Evolutionary conservation across 345 rosid genomes (phyloP).

Genomic region (Sisymbrium altissimum): DNA sequence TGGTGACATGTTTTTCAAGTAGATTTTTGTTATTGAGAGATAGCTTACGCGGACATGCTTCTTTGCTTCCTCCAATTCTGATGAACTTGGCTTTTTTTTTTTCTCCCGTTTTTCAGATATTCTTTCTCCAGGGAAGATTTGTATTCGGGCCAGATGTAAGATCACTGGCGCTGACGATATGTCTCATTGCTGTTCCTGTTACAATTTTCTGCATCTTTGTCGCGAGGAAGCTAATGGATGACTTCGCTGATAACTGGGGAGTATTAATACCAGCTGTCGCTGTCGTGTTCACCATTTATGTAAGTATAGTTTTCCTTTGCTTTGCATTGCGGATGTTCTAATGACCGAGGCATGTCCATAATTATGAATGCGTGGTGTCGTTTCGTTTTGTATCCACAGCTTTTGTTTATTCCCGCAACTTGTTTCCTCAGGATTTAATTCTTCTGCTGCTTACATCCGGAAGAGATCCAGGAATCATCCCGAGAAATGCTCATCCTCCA

Average conservation of each 20-base stretch:
- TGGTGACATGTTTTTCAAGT: not conserved
- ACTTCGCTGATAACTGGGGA: constrained; percentile 74
- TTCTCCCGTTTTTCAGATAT: constrained; percentile 53
- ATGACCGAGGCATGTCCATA: not conserved
- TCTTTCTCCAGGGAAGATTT: constrained; percentile 85
- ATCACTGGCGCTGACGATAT: constrained; percentile 74
- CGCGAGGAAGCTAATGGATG: constrained; percentile 75
- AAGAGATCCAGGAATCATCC: constrained; percentile 97
- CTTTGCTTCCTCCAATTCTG: not conserved
- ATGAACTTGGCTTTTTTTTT: not conserved
- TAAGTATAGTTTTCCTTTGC: constrained; percentile 29
- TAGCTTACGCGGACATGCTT: not conserved
- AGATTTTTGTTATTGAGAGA: not conserved
- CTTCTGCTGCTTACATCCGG: constrained; percentile 90
- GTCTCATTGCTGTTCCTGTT: constrained; percentile 80
- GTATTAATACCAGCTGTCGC: constrained; percentile 58
- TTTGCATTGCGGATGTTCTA: not conserved
- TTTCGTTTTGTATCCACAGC: not conserved
- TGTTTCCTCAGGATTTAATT: constrained; percentile 63
- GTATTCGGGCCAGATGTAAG: constrained; percentile 98
- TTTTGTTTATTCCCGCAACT: not conserved
- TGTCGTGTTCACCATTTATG: constrained; percentile 64
- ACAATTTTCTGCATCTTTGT: constrained; percentile 80
- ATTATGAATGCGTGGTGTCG: not conserved
- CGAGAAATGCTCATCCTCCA: constrained; percentile 94